These are phyloP conservation scores for Penicillium sp. DNA, from an alignment of 2,329 filamentous ascomycete genomes.

Conservation along the genomic window DNA sequence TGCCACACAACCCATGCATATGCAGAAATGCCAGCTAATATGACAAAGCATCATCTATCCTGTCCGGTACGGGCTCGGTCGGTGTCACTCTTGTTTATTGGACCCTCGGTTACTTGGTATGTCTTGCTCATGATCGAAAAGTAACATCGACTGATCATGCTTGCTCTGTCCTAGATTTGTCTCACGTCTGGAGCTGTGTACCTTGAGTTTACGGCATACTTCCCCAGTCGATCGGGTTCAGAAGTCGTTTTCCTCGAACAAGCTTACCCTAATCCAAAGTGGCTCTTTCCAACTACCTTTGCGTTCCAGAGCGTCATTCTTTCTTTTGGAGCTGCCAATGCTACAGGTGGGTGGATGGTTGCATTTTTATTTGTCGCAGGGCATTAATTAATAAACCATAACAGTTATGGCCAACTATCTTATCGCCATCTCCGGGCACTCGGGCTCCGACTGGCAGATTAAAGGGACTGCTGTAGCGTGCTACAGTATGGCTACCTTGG, in stretches of 20 bases:
- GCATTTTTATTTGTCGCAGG: neutral
- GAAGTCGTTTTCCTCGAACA: constrained; percentile 69
- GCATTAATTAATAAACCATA: neutral
- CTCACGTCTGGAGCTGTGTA: constrained; percentile 49
- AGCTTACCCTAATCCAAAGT: constrained; percentile 62
- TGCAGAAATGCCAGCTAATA: neutral
- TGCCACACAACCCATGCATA: constrained; percentile 7
- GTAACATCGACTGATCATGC: neutral
- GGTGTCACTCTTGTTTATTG: constrained; percentile 64
- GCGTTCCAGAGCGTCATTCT: constrained; percentile 63
- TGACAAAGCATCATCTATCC: constrained; percentile 55
- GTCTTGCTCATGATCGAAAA: constrained; percentile 48
- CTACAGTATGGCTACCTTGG: constrained; percentile 58
- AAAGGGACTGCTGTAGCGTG: constrained; percentile 66
- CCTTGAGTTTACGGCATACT: constrained; percentile 65
- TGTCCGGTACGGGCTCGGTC: constrained; percentile 60
- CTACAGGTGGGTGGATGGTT: constrained; percentile 42
- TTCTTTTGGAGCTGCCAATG: constrained; percentile 65
- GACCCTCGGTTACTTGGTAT: constrained; percentile 61
- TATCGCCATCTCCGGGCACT: constrained; percentile 55
- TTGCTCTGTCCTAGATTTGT: neutral
- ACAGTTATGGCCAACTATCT: constrained; percentile 60
- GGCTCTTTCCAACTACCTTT: constrained; percentile 63
- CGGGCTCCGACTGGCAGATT: constrained; percentile 60
- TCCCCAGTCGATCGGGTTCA: constrained; percentile 64